Evolutionary conservation across 2,329 filamentous ascomycete species (phyloP), one percentile per base, ranked within the genome.

Genomic region (Microcera coccophila): DNA sequence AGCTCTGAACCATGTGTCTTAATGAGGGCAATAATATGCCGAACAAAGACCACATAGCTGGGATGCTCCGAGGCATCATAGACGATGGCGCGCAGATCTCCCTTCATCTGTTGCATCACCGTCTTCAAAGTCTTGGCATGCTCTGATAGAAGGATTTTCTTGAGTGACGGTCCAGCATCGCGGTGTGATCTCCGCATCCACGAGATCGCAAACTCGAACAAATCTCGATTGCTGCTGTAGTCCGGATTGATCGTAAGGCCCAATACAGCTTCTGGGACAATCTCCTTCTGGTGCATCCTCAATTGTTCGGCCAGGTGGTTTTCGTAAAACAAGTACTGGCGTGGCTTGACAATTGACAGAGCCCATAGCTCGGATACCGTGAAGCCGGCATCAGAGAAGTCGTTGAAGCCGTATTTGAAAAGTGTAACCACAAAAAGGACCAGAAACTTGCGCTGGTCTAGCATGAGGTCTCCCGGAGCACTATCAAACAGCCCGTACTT

Each of bases 71-170:
- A 65, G n/a, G 63, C 53, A 32, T 66, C 58, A 3, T 62, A 44
- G 2, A 55, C 59, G 17, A 73, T 52, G 0, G 61, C 56, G 32
- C 61, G 65, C 11, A 82, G 60, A 49, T 81, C 75, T 14, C 61
- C 52, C 48, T 72, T 76, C 50, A 81, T 75, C 51, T 74, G 73
- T 16, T 74, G 68, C 78, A 81, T 81, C 10, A 67, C 68, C 15
- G 61, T 48, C 36, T 65, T 67, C 10, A 82, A 57, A 1, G 66
- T 64, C 39, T 65, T 69, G 1, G 67, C 62, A 50, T 71, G 72
- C 11, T 74, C 68, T 1, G 61, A 47, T 8, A 67, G 57, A 10
- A 74, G 56, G 4, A 61, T 54, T 36, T 62, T 69, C 41, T 62
- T 66, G 5, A 62, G 55, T 14, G 53, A 52, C 2, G 62, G 53